Evolutionary conservation across 164 flowering plant genomes (phyloP).

Genomic region (Tetracentron sinense): DNA sequence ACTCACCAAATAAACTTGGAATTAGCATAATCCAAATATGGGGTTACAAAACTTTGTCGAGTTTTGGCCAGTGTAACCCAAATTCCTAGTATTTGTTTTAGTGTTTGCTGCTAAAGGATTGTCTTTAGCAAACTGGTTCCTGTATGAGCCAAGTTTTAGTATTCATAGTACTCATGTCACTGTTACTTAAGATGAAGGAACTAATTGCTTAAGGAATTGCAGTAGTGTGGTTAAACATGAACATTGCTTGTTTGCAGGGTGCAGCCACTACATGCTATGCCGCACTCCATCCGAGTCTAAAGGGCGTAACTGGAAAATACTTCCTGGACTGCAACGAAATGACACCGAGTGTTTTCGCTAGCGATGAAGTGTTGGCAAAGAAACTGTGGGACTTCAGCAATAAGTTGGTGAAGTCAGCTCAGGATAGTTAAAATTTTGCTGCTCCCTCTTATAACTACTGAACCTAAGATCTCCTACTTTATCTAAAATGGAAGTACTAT

Average conservation of each 20-base stretch:
- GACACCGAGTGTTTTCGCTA: slow-evolving; percentile 51
- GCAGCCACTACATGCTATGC: slow-evolving; percentile 92
- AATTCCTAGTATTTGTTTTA: too few species aligned
- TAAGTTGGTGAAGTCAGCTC: slow-evolving; percentile 44
- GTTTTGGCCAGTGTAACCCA: too few species aligned
- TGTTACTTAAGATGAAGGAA: too few species aligned
- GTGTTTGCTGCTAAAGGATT: too few species aligned
- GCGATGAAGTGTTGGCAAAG: slow-evolving; percentile 44
- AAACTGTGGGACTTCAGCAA: slow-evolving; percentile 92
- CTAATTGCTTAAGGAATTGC: too few species aligned
- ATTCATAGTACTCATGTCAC: too few species aligned
- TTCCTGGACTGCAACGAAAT: slow-evolving; percentile 76
- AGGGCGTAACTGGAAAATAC: slow-evolving; percentile 78
- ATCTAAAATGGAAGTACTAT: neutral
- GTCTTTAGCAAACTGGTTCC: too few species aligned
- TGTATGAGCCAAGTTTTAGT: too few species aligned
- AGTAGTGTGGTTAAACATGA: too few species aligned
- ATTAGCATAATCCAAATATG: too few species aligned
- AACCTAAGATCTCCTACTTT: neutral
- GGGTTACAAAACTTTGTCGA: too few species aligned
- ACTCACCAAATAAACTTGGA: too few species aligned
- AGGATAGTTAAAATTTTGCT: slow-evolving; percentile 6
- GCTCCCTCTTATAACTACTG: neutral
- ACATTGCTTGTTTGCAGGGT: slow-evolving; percentile 46
- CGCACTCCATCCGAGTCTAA: slow-evolving; percentile 75